Base-by-base conservation (phyloP, 1,139 yeast genomes). In the Taphrina sp. region DNA sequence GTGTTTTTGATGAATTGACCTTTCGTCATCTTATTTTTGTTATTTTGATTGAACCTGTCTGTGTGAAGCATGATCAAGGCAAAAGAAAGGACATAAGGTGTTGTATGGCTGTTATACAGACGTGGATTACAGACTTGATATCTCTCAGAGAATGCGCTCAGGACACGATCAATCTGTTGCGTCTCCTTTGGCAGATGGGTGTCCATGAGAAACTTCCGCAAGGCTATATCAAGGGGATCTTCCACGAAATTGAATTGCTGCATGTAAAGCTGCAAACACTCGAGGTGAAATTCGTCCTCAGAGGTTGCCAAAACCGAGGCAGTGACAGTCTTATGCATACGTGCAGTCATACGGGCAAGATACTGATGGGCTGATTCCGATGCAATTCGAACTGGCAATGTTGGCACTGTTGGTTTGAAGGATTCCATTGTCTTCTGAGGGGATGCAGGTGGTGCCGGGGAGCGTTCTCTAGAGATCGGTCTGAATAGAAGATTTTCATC, bases 11-110 rank as follows among this genome's bases (percentile, higher is more conserved):
- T 71, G 63, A 80, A 83, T 60, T 82, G 87, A 3, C 71, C 66
- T 63, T 77, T 80, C 5, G 79, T 70, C 85, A 83, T 82, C 65
- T 83, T 83, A 58, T 70, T 74, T 63, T 77, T 80, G 67, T 83
- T 83, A 65, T 77, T 80, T 23, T 76, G 74, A 68, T 83, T 83
- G 70, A 81, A 83, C 59, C 72, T 76, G 64, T 83, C 89, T 0
- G 90, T 83, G 64, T 83, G 89, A 31, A 83, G 70, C 74, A 83
- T 79, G 52, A 83, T 73, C 41, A 83, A 67, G 1, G 86, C 80
- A 64, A 80, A 83, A 0, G 80, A 74, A 7, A 82, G 65, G 49
- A 81, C 76, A 63, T 81, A 81, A 2, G 82, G 74, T 16, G 72
- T 75, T 58, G 82, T 87, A 4, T 73, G 71, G 16, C 60, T 69